Evolutionary conservation across 495 filamentous ascomycete species (phyloP), one percentile per base, ranked within the genome.

Genomic region (Penicillium canariense): DNA sequence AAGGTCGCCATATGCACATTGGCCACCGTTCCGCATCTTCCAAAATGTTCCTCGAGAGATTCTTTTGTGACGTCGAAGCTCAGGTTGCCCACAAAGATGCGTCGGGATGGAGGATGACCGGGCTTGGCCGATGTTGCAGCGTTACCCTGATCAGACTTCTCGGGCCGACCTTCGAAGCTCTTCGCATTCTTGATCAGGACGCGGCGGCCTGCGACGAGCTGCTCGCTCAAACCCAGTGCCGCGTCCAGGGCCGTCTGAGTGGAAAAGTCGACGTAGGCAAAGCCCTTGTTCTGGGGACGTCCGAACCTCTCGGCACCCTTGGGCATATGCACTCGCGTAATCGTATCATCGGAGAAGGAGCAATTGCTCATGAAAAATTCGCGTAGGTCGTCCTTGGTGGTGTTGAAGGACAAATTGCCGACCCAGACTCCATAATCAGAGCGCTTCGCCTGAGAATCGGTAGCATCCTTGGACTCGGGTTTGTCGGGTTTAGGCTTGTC

Each of bases 231-330:
- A 0, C 78, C 84, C 56, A 97, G 70, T 27, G 90, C 91, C 25
- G 86, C 81, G 0, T 85, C 70, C 57, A 88, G 72, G n/a, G 83
- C 84, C 17, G 82, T 79, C 26, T 80, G 63, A n/a, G 68, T 85
- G 11, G 83, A 76, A 63, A 99, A 95, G 65, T 99, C 95, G 48
- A 99, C 85, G 61, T 97, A 97, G 49, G 95, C 95, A 66, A 96
- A 99, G 6, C 94, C 95, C 64, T 84, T 89, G 72, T 97, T 92
- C 25, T 81, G 78, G 11, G 78, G 61, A 55, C 78, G 85, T 26
- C 66, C 69, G 28, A 74, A 66, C 55, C 73, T 78, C 34, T 77
- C 69, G 28, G 73, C 50, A 34, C 66, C 58, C 54, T 73, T 58
- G 60, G 94, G 94, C 66, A 97, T 75, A 61, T 97, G 86, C 26